phyloP scores from a whole-genome alignment of 768 basidiomycete species.

The Candolleomyces aberdarensis region DNA sequence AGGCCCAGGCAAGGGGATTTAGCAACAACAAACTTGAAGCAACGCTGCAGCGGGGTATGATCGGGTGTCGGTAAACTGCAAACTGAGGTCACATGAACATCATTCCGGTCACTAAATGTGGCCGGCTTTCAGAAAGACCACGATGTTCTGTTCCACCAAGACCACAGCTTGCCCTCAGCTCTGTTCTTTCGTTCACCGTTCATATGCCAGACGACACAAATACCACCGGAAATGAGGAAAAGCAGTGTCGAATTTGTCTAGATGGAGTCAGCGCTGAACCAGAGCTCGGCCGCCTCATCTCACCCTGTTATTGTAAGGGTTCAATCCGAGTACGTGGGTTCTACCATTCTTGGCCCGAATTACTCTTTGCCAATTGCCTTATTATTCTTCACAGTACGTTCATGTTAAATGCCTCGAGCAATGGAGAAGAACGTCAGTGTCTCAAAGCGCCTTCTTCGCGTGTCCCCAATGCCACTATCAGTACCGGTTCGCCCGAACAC shows the following conservation, averaged over 20 bases:
- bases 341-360: neutral
- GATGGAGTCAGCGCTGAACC: conserved; percentile 60
- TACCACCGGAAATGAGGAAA: conserved; percentile 30
- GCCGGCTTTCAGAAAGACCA: too few species aligned
- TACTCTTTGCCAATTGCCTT: conserved; percentile 11
- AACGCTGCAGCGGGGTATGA: too few species aligned
- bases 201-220: neutral
- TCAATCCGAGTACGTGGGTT: conserved; percentile 57
- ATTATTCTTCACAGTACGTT: conserved; percentile 50
- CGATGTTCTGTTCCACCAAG: too few species aligned
- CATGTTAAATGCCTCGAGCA: conserved; percentile 75
- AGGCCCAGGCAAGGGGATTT: too few species aligned
- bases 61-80: too few species aligned
- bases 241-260: conserved; percentile 83
- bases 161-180: neutral
- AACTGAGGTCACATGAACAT: too few species aligned
- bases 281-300: conserved; percentile 72
- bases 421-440: conserved; percentile 65
- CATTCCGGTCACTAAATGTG: too few species aligned
- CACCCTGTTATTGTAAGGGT: conserved; percentile 78
- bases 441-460: conserved; percentile 68
- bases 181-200: neutral
- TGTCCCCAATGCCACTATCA: conserved; percentile 80
- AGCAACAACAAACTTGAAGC: too few species aligned
- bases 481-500: conserved; percentile 75